phyloP scores from a whole-genome alignment of 2,329 filamentous ascomycete genomes.

The Madurella fahalii region DNA sequence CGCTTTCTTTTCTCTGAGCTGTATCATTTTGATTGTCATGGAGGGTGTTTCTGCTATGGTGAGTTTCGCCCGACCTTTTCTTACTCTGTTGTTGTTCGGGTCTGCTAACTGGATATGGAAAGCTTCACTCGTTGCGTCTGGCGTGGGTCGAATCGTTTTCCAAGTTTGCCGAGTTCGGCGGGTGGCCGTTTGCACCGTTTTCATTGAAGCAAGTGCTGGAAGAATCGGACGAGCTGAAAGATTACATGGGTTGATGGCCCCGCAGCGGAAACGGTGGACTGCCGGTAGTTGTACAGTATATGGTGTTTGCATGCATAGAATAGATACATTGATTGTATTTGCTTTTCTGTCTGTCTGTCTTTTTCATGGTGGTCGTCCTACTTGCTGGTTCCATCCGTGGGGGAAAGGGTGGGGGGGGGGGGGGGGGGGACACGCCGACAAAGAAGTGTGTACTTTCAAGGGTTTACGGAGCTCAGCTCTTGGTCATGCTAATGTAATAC shows the following conservation, averaged over 20 bases:
- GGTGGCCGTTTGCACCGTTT: conserved; percentile 82
- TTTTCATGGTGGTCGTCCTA: background rate
- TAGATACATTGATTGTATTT: background rate
- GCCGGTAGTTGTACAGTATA: background rate
- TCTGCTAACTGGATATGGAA: background rate
- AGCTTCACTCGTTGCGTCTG: conserved; percentile 63
- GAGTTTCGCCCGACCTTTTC: conserved; percentile 9
- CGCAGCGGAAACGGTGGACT: background rate
- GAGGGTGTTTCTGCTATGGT: conserved; percentile 91
- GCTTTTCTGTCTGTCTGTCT: background rate
- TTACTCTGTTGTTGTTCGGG: background rate
- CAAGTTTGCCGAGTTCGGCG: conserved; percentile 92
- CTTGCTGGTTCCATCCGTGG: no score
- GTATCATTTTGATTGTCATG: conserved; percentile 77
- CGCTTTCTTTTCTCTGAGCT: conserved; percentile 81
- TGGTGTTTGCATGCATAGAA: conserved; percentile 1
- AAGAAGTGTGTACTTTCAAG: no score
- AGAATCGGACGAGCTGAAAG: conserved; percentile 65
- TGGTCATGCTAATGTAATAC: no score
- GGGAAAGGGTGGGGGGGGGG: no score
- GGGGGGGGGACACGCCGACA: no score
- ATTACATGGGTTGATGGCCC: conserved; percentile 45
- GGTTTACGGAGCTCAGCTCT: no score
- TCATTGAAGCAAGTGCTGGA: conserved; percentile 81
- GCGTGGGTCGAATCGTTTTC: conserved; percentile 98